These are phyloP conservation scores for Psilocybe cubensis DNA, from an alignment of 768 basidiomycete species.

Conservation along the genomic window DNA sequence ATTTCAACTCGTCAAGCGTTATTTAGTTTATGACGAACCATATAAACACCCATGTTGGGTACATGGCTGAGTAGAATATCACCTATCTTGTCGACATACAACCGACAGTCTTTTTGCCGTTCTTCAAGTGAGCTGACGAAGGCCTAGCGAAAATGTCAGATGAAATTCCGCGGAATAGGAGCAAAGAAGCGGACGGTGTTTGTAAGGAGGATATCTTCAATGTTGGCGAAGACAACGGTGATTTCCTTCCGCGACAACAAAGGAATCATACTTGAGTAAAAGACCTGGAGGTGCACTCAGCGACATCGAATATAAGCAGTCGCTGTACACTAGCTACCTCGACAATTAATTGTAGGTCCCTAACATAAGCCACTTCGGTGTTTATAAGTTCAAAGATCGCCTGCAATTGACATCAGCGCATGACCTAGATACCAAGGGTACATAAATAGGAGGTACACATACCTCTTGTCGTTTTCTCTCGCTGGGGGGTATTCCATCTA, in stretches of 20 bases:
- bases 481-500: conserved; percentile 75
- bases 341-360: conserved; percentile 90
- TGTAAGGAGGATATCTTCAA: conserved; percentile 89
- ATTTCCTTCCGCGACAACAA: conserved; percentile 77
- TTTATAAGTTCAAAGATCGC: conserved; percentile 94
- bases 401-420: conserved; percentile 32
- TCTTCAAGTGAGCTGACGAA: conserved; percentile 91
- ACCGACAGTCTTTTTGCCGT: conserved; percentile 86
- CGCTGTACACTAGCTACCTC: conserved; percentile 51
- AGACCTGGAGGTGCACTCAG: conserved; percentile 53
- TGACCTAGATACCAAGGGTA: neutral
- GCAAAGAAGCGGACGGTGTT: conserved; percentile 57
- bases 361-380: conserved; percentile 89
- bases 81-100: conserved; percentile 89
- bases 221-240: conserved; percentile 86
- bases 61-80: conserved; percentile 82
- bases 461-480: conserved; percentile 93
- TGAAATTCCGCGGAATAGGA: neutral
- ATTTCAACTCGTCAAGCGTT: neutral
- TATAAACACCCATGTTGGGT: conserved; percentile 78
- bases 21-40: conserved; percentile 46
- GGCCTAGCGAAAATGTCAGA: conserved; percentile 41
- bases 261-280: conserved; percentile 79
- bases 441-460: conserved; percentile 9
- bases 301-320: neutral